Evolutionary conservation across 176 grass and related monocot species (phyloP).

Genomic region (Paspalum notatum): DNA sequence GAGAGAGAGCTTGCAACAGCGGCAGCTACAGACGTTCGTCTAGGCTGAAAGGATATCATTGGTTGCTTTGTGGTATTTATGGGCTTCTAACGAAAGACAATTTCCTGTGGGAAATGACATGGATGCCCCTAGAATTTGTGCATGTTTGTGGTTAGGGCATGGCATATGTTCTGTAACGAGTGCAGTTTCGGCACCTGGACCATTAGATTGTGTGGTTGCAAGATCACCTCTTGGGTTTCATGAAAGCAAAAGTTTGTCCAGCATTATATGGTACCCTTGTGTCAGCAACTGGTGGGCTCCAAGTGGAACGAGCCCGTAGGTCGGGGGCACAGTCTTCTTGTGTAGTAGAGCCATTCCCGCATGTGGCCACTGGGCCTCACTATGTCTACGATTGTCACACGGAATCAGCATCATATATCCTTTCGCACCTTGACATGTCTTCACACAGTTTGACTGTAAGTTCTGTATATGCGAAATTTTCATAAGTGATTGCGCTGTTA

Average conservation of each 20-base stretch:
- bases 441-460: neutral
- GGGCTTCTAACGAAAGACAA: neutral
- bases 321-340: neutral
- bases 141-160: slow-evolving; percentile 24
- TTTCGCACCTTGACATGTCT: neutral
- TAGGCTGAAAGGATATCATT: slow-evolving; percentile 41
- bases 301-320: neutral
- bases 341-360: neutral
- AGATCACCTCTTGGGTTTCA: neutral
- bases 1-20: slow-evolving; percentile 28
- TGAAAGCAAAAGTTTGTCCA: neutral
- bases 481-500: neutral
- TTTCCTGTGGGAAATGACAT: slow-evolving; percentile 29
- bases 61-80: slow-evolving; percentile 38
- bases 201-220: slow-evolving; percentile 37
- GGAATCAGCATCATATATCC: slow-evolving; percentile 41
- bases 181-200: neutral
- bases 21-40: neutral
- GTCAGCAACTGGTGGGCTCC: neutral
- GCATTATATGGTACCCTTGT: neutral
- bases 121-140: slow-evolving; percentile 17
- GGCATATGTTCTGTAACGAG: neutral
- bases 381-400: neutral
- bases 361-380: neutral
- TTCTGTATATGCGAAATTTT: neutral